These are phyloP conservation scores for Kazachstania sp. DNA, from an alignment of 1,139 yeast species.

Conservation along the genomic window DNA sequence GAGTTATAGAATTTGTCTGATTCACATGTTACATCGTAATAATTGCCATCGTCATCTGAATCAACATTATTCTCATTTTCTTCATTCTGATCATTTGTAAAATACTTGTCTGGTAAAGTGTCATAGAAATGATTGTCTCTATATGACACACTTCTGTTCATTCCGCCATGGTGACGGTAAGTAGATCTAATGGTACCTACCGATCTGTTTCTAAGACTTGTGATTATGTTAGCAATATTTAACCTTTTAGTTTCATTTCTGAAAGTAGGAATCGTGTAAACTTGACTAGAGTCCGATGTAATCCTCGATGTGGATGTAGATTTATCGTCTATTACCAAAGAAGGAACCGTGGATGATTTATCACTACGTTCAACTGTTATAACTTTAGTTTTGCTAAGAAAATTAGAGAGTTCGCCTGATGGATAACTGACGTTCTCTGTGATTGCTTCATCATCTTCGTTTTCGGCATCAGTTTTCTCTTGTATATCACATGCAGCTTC, in stretches of 20 bases:
- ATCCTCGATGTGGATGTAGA: slow-evolving; percentile 1
- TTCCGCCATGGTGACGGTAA: not conserved
- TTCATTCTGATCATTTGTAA: not conserved
- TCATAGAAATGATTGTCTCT: slow-evolving; percentile 6
- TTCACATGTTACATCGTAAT: not conserved
- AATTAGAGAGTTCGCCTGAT: not conserved
- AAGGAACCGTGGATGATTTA: not conserved
- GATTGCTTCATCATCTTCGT: not conserved
- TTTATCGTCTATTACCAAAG: not conserved
- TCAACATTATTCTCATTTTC: not conserved
- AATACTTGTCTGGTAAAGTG: slow-evolving; percentile 4
- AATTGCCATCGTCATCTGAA: not conserved
- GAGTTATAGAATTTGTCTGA: not conserved
- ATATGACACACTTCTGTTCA: slow-evolving; percentile 3
- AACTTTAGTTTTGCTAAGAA: not conserved
- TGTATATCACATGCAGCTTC: no score
- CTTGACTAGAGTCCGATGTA: slow-evolving; percentile 8
- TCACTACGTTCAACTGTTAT: not conserved
- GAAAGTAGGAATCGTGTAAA: slow-evolving; percentile 24
- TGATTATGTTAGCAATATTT: slow-evolving; percentile 16
- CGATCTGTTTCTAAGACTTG: slow-evolving; percentile 15
- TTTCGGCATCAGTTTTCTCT: no score
- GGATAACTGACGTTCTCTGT: not conserved
- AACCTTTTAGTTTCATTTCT: slow-evolving; percentile 12
- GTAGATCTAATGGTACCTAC: not conserved